These are phyloP conservation scores for Verticillium nonalfalfae DNA, from an alignment of 2,329 filamentous ascomycete species.

Conservation along the genomic window DNA sequence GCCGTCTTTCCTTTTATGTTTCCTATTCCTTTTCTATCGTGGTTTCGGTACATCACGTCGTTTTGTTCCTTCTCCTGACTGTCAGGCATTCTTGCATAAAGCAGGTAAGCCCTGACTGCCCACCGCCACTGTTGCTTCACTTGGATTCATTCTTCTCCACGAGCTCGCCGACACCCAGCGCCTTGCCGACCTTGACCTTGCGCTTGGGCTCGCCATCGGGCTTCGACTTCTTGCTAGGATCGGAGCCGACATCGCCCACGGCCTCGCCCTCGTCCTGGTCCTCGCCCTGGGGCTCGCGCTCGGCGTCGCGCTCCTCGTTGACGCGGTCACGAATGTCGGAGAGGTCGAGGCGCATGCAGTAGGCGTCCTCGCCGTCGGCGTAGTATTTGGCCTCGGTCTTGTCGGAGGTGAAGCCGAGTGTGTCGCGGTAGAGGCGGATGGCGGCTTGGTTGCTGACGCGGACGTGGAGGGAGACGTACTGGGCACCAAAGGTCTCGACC, in stretches of 20 bases:
- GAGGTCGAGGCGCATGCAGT: constrained; percentile 86
- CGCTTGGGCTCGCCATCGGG: constrained; percentile 42
- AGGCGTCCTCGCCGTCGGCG: constrained; percentile 95
- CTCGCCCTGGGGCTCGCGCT: constrained; percentile 21
- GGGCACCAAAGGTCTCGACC: constrained; percentile 87
- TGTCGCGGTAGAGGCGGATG: constrained; percentile 86
- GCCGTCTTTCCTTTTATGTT: too few relatives aligned
- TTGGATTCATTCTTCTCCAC: constrained; percentile 60
- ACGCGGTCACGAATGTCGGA: constrained; percentile 44
- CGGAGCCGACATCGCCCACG: constrained; percentile 58
- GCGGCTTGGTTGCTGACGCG: constrained; percentile 90
- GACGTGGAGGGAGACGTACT: constrained; percentile 94
- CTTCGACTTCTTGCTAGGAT: constrained; percentile 33
- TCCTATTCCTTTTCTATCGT: too few relatives aligned
- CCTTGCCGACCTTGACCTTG: constrained; percentile 79
- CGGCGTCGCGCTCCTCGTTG: constrained; percentile 26
- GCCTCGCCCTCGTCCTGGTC: constrained; percentile 60
- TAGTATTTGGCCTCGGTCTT: constrained; percentile 90
- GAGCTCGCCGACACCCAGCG: constrained; percentile 70
- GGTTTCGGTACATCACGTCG: too few relatives aligned
- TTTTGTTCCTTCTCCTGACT: too few relatives aligned
- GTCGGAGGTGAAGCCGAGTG: constrained; percentile 80
- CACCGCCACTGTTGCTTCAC: background rate
- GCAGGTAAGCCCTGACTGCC: too few relatives aligned
- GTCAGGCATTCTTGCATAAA: too few relatives aligned